A percentile compares a stretch with the other conserved stretches of the same genome.
Evolutionary conservation across 352 stramenopile species (phyloP).

Genomic region (Blastocystis sp.): DNA sequence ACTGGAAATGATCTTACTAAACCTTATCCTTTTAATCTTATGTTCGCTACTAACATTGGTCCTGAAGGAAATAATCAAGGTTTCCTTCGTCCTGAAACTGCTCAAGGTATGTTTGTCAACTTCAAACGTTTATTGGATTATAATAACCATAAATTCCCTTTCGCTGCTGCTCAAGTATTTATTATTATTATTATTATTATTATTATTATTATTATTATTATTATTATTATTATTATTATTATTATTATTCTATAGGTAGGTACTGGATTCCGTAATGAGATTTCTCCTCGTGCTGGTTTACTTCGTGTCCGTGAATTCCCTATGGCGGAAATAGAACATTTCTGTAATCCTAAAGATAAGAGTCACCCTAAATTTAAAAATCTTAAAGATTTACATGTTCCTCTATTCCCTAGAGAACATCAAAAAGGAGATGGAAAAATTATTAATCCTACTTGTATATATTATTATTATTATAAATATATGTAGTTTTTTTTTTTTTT

Average conservation of each 20-base stretch:
- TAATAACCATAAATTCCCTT: conserved; percentile 77
- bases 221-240: conserved; percentile 1
- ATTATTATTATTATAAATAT: too few species aligned
- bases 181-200: conserved; percentile 59
- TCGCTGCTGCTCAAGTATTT: conserved; percentile 68
- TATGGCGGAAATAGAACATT: conserved; percentile 96
- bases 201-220: not conserved
- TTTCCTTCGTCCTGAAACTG: conserved; percentile 92
- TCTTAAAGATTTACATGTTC: conserved; percentile 62
- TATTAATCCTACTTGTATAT: conserved; percentile 63
- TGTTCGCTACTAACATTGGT: conserved; percentile 96
- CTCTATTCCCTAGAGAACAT: conserved; percentile 72
- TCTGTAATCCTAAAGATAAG: conserved; percentile 94
- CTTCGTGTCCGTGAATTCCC: conserved; percentile 94
- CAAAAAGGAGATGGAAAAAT: conserved; percentile 85
- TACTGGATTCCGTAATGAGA: conserved; percentile 76
- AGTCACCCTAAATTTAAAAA: conserved; percentile 76
- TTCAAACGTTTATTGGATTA: conserved; percentile 88
- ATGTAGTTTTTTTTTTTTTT: conserved; percentile 12
- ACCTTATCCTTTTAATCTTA: conserved; percentile 96
- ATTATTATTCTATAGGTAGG: too few species aligned
- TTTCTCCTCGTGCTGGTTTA: conserved; percentile 77
- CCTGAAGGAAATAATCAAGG: conserved; percentile 79
- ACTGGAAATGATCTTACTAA: conserved; percentile 69
- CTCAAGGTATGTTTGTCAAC: conserved; percentile 96